Evolutionary conservation across 1,284 basidiomycete species (phyloP), one percentile per base, ranked within the genome.

Genomic region (Rhodotorula sp.): DNA sequence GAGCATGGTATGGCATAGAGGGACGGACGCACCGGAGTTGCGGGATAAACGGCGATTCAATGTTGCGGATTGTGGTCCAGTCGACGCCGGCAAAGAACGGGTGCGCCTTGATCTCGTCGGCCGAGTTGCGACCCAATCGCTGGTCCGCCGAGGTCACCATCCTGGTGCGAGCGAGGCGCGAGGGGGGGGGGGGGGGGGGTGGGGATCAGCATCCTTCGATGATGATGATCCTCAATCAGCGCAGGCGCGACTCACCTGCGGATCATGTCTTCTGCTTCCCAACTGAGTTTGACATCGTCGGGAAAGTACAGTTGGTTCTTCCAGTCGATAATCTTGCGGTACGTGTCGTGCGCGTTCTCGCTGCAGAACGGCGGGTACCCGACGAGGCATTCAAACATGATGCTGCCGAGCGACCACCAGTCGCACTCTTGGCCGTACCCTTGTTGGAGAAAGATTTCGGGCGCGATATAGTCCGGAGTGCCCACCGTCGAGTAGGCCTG

Each of bases 321-420:
- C 95, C 95, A 98, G 69, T 95, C 91, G 73, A 99, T 89, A 78
- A 99, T 99, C 85, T 99, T 99, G 82, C 95, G 90, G 84, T 99
- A 99, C 31, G 95, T 98, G 80, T 99, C 95, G 78, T 92, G 92
- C 23, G 95, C 94, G 79, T 93, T 94, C 80, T 98, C 95, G 15
- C 59, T 59, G 59, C 76, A 77, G 67, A 77, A 78, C 26, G 77
- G 76, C 50, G 77, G 77, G 63, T 78, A 79, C 18, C 82, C 95
- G 77, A 97, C 93, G 34, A 99, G 85, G 82, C 95, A 98, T 82
- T 99, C 95, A 80, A 95, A 99, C 90, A 97, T 97, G 83, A 99
- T 98, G 6, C 95, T 94, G 18, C 95, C 82, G 62, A 82, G 72
- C 66, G 79, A 80, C 78, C 78, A 78, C 76, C 75, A 79, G 56